phyloP scores from a whole-genome alignment of 495 filamentous ascomycete species.

The Tetracladium marchalianum region DNA sequence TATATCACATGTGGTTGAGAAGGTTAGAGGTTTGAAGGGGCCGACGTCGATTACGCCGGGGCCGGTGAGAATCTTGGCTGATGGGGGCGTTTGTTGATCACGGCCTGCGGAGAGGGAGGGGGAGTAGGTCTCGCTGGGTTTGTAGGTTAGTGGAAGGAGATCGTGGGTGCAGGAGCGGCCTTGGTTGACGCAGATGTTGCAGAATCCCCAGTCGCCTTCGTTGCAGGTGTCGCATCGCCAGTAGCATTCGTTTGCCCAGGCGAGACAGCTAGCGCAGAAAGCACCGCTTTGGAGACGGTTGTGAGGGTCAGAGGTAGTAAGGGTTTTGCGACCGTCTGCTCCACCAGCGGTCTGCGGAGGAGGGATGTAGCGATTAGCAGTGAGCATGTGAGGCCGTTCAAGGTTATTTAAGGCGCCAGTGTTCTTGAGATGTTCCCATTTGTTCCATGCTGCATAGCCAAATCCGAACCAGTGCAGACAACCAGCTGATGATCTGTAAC shows the following conservation, averaged over 20 bases:
- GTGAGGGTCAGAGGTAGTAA: slow-evolving; percentile 55
- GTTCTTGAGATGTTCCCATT: slow-evolving; percentile 35
- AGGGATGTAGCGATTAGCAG: slow-evolving; percentile 54
- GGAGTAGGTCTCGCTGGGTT: slow-evolving; percentile 8
- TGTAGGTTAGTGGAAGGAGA: slow-evolving; percentile 53
- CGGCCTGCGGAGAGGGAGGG: slow-evolving; percentile 15
- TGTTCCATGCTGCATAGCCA: slow-evolving; percentile 47
- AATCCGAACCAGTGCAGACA: slow-evolving; percentile 78
- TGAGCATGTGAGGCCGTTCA: slow-evolving; percentile 55
- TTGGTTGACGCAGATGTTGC: slow-evolving; percentile 69
- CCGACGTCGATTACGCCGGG: slow-evolving; percentile 25
- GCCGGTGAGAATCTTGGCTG: slow-evolving; percentile 28
- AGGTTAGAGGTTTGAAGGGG: slow-evolving; percentile 47
- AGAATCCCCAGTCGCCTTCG: slow-evolving; percentile 88
- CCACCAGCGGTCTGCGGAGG: slow-evolving; percentile 35
- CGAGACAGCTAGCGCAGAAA: slow-evolving; percentile 70
- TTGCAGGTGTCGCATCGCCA: slow-evolving; percentile 82
- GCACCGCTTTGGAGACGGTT: slow-evolving; percentile 63
- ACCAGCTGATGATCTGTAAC: slow-evolving; percentile 63
- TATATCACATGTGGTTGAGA: slow-evolving; percentile 62
- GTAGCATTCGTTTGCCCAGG: slow-evolving; percentile 63
- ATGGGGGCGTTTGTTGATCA: slow-evolving; percentile 11
- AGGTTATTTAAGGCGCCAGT: slow-evolving; percentile 5
- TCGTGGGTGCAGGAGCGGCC: slow-evolving; percentile 68
- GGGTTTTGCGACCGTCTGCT: slow-evolving; percentile 36